A percentile compares a stretch with the other conserved stretches of the same genome.
Conservation (phyloP, 2,329 filamentous ascomycete genomes). For the Calonectria pteridis region DNA sequence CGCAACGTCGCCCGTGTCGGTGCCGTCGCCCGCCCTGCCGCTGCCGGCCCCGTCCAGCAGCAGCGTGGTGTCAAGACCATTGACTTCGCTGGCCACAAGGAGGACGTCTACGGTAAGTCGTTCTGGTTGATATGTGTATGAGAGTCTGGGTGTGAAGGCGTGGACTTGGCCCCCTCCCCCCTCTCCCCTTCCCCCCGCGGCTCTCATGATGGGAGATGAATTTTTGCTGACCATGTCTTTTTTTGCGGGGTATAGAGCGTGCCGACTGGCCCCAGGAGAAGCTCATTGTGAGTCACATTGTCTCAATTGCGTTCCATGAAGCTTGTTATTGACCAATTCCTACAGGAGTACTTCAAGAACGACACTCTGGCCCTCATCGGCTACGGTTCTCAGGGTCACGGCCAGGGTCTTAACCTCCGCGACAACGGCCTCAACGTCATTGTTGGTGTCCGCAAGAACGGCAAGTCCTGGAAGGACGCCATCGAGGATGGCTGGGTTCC, state of each 20-base stretch:
- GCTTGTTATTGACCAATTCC: conserved; percentile 19
- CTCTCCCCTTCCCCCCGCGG: background rate
- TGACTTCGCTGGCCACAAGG: conserved; percentile 96
- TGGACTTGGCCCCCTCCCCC: background rate
- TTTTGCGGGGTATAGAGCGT: conserved; percentile 75
- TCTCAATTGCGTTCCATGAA: background rate
- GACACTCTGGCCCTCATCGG: conserved; percentile 99
- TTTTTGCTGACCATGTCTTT: conserved; percentile 3
- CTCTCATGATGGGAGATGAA: background rate
- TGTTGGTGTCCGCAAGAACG: conserved; percentile 97
- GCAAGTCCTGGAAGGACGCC: conserved; percentile 98
- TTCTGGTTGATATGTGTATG: conserved; percentile 5
- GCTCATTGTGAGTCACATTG: conserved; percentile 80
- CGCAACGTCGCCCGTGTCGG: conserved; percentile 67
- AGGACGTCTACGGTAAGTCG: conserved; percentile 87
- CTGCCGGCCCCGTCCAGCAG: conserved; percentile 69
- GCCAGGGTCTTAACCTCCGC: conserved; percentile 98
- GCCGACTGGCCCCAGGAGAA: conserved; percentile 99
- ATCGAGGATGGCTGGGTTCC: conserved; percentile 97
- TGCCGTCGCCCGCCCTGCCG: conserved; percentile 65
- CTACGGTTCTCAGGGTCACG: conserved; percentile 98
- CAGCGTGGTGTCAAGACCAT: conserved; percentile 98
- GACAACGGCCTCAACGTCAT: conserved; percentile 99
- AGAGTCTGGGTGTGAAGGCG: background rate
- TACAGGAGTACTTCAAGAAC: conserved; percentile 98